Conservation (phyloP, 805 yeast genomes). For the Schwanniomyces polymorphus region DNA sequence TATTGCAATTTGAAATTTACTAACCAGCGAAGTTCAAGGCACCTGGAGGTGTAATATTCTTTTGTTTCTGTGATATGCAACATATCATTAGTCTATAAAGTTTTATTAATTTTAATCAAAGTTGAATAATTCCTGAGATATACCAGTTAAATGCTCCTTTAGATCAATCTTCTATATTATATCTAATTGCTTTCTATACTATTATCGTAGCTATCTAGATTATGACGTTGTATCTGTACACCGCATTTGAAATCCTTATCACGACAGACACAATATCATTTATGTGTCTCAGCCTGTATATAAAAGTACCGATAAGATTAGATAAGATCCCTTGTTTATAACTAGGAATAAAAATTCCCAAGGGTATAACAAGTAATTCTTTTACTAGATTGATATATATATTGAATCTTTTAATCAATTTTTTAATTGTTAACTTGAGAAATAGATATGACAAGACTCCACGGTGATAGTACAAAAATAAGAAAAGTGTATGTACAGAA, state of each 20-base stretch:
- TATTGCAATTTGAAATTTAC: too few relatives aligned
- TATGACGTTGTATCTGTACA: too few relatives aligned
- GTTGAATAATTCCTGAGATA: too few relatives aligned
- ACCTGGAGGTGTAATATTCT: too few relatives aligned
- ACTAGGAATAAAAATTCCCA: background rate
- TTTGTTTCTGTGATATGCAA: too few relatives aligned
- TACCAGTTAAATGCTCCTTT: too few relatives aligned
- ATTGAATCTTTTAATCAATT: background rate
- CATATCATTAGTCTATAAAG: too few relatives aligned
- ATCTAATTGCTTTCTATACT: too few relatives aligned
- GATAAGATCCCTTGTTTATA: background rate
- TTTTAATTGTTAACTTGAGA: background rate
- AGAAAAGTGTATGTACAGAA: conserved; percentile 3
- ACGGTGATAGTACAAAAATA: conserved; percentile 2
- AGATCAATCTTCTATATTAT: too few relatives aligned
- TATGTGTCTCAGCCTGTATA: background rate
- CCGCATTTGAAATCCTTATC: background rate
- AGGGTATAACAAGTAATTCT: background rate
- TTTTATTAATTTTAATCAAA: too few relatives aligned
- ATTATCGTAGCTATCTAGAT: too few relatives aligned
- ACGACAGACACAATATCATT: background rate
- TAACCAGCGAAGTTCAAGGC: too few relatives aligned
- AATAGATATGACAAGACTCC: conserved; percentile 1
- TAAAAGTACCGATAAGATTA: background rate
- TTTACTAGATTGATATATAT: background rate